Evolutionary conservation across 192 early-diverging fungal genomes (phyloP), one percentile per base, ranked within the genome.

Genomic region (Linnemannia elongata): DNA sequence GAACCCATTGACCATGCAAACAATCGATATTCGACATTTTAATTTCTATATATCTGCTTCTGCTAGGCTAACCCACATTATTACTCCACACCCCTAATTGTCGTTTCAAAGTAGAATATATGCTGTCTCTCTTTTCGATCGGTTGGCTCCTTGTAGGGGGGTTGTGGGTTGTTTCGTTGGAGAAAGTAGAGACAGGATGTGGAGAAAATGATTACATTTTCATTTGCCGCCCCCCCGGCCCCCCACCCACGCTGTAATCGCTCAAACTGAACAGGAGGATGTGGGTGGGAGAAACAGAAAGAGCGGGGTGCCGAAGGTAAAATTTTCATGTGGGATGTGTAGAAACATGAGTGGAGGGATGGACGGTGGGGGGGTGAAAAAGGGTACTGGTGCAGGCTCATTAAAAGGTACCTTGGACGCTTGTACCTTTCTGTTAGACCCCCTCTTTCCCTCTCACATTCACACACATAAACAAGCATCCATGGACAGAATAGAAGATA

Each of bases 271-370:
- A 66, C 60, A 30, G 30, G 27, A 13, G 60, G 27, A 63, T 33
- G 60, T 10, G 9, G 27, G 27, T 33, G 8, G 10, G 27, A 63
- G 27, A 12, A 13, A 22, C 5, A 27, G 22, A 27, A 6, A n/a
- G n/a, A 9, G n/a, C 7, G 55, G 52, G 55, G 30, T 66, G 30
- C 27, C 60, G 30, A 33, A 66, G 60, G 60, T 33, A 33, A 33
- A 66, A 66, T 66, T 66, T 66, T 66, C 60, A 66, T 66, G 30
- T 66, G 60, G 60, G 60, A 27, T 66, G 60, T 57, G 60, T 60
- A 15, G 49, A 52, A 52, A 52, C 15, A 18, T 15, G 18, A 52
- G 49, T 33, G n/a, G 60, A 33, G 60, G 55, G n/a, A 60, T 30
- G 3, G 54, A n/a, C 7, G 57, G 10, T 18, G 13, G 47, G 15